A percentile compares a stretch with the other conserved stretches of the same genome.
These are phyloP conservation scores for Hymenotorrendiella dingleyae DNA, from an alignment of 2,329 filamentous ascomycete genomes.

Conservation along the genomic window DNA sequence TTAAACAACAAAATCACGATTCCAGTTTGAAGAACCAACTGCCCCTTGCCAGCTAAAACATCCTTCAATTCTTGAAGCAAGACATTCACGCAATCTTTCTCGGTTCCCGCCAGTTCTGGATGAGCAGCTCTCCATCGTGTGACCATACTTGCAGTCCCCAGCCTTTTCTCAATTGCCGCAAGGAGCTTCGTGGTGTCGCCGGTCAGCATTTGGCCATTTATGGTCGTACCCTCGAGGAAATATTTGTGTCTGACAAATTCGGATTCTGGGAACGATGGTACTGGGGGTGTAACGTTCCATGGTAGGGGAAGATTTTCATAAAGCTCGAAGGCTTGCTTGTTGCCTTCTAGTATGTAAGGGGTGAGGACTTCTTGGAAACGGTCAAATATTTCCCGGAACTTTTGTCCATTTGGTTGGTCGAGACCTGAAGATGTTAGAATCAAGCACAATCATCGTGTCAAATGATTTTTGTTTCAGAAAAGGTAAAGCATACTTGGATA, in stretches of 20 bases:
- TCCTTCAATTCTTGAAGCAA: constrained; percentile 14
- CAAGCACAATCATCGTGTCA: too few species aligned
- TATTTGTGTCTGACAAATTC: constrained; percentile 34
- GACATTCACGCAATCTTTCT: constrained; percentile 31
- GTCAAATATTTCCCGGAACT: constrained; percentile 33
- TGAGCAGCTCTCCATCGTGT: constrained; percentile 36
- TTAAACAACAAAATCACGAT: constrained; percentile 18
- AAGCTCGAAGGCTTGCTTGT: constrained; percentile 31
- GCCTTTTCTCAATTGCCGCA: constrained; percentile 21
- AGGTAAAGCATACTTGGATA: constrained; percentile 17
- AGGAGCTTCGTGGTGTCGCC: constrained; percentile 11
- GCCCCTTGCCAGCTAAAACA: constrained; percentile 13
- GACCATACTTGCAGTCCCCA: constrained; percentile 34
- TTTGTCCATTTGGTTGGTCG: constrained; percentile 32
- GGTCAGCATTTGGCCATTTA: constrained; percentile 27
- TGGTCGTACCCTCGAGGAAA: constrained; percentile 29
- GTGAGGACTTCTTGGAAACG: constrained; percentile 33
- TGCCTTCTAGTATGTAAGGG: constrained; percentile 35
- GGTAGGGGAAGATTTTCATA: constrained; percentile 40
- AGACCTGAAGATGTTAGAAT: constrained; percentile 22
- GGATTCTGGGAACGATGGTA: constrained; percentile 29
- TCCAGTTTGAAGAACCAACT: constrained; percentile 10
- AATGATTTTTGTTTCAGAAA: too few species aligned
- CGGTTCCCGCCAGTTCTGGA: constrained; percentile 31
- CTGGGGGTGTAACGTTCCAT: constrained; percentile 33